Evolutionary conservation across 2,329 filamentous ascomycete species (phyloP).

Genomic region (Aspergillus jensenii): DNA sequence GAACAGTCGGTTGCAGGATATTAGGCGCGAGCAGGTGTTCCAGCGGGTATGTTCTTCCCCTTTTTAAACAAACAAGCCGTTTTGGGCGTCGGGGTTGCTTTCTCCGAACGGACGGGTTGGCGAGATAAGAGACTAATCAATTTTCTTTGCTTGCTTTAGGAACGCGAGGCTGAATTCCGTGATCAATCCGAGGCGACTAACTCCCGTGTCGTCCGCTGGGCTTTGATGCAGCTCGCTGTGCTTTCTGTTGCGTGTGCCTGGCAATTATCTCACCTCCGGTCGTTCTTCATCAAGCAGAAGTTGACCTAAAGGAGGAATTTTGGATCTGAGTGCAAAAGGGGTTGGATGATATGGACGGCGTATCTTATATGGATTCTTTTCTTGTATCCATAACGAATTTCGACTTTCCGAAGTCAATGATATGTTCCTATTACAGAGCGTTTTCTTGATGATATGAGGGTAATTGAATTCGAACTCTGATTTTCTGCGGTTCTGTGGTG

Average conservation of each 20-base stretch:
- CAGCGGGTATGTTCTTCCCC: slow-evolving; percentile 66
- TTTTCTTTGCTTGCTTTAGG: slow-evolving; percentile 52
- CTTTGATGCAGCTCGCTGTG: slow-evolving; percentile 81
- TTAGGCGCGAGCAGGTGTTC: slow-evolving; percentile 92
- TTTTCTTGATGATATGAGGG: slow-evolving; percentile 9
- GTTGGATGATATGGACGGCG: not conserved
- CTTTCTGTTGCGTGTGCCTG: slow-evolving; percentile 88
- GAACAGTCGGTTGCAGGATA: slow-evolving; percentile 82
- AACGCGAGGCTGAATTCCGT: slow-evolving; percentile 96
- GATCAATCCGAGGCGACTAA: slow-evolving; percentile 97
- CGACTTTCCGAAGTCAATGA: slow-evolving; percentile 8
- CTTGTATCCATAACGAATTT: slow-evolving; percentile 1
- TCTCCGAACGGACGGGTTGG: too few relatives aligned
- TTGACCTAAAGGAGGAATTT: slow-evolving; percentile 65
- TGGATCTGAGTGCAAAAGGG: not conserved
- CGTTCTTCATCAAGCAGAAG: slow-evolving; percentile 99
- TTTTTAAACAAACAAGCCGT: not conserved
- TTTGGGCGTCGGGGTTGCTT: not conserved
- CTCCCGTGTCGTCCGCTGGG: slow-evolving; percentile 88
- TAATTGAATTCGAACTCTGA: not conserved
- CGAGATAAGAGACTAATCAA: not conserved
- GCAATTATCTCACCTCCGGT: slow-evolving; percentile 92
- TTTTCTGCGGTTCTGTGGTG: not conserved
- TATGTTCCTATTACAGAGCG: slow-evolving; percentile 10
- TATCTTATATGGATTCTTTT: not conserved